Evolutionary conservation across 2,329 filamentous ascomycete genomes (phyloP).

Genomic region (Fusarium pilosicola): DNA sequence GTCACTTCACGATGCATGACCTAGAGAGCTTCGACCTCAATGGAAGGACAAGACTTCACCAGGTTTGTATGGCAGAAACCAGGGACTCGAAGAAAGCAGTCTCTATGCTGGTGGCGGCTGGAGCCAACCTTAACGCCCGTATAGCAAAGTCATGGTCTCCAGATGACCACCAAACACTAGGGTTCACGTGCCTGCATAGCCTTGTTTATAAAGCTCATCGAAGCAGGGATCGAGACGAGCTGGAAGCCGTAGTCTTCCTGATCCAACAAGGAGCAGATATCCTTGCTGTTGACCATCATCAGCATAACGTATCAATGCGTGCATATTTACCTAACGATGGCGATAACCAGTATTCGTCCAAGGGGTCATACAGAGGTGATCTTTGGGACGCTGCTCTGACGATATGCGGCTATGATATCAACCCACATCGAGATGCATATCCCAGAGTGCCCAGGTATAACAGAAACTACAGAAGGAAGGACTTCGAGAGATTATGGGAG

Average conservation of each 20-base stretch:
- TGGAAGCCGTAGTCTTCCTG: background rate
- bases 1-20: background rate
- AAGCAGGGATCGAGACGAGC: background rate
- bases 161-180: slow-evolving; percentile 4
- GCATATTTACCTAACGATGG: slow-evolving; percentile 4
- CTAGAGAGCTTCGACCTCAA: slow-evolving; percentile 12
- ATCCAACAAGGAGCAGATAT: background rate
- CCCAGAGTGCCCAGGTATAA: slow-evolving; percentile 11
- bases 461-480: slow-evolving; percentile 2
- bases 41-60: slow-evolving; percentile 7
- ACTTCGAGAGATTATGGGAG: slow-evolving; percentile 26
- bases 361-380: slow-evolving; percentile 20
- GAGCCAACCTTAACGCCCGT: background rate
- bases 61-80: slow-evolving; percentile 5
- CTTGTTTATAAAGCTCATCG: slow-evolving; percentile 1
- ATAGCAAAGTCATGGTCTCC: slow-evolving; percentile 7
- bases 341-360: slow-evolving; percentile 7
- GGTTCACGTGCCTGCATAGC: slow-evolving; percentile 3
- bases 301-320: background rate
- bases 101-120: background rate
- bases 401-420: slow-evolving; percentile 5
- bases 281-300: background rate
- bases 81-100: slow-evolving; percentile 5
- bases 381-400: slow-evolving; percentile 24
- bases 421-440: background rate